phyloP scores from a whole-genome alignment of 1,139 yeast genomes.

The Candida sp. region DNA sequence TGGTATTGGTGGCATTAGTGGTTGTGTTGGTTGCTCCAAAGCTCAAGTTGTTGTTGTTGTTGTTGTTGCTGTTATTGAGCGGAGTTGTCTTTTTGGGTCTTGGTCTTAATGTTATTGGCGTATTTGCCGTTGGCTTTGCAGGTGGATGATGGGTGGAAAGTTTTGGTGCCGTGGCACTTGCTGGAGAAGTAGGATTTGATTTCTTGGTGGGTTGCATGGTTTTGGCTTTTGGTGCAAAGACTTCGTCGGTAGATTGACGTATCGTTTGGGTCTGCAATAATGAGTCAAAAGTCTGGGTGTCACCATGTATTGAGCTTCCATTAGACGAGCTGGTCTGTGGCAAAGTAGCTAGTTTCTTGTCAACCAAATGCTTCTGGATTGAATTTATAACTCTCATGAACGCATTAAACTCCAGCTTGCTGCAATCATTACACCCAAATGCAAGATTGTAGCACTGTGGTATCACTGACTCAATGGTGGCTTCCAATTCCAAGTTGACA shows the following conservation, averaged over 20 bases:
- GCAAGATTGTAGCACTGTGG: conserved; percentile 43
- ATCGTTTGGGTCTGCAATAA: conserved; percentile 39
- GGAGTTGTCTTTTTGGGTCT: conserved; percentile 4
- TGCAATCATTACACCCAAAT: conserved; percentile 48
- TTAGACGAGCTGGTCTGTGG: conserved; percentile 18
- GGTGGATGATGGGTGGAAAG: not conserved
- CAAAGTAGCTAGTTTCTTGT: conserved; percentile 32
- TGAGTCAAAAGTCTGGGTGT: conserved; percentile 27
- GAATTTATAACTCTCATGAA: conserved; percentile 31
- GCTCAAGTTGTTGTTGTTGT: conserved; percentile 16
- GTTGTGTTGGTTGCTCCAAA: conserved; percentile 29
- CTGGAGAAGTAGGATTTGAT: conserved; percentile 2
- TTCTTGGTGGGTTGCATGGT: conserved; percentile 17
- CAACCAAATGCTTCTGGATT: conserved; percentile 32
- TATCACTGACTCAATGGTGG: conserved; percentile 38
- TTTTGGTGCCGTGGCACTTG: not conserved
- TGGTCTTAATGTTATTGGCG: conserved; percentile 4
- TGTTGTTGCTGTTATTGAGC: conserved; percentile 6
- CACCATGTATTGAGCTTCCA: conserved; percentile 7
- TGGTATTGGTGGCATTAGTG: conserved; percentile 17
- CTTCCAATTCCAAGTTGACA: conserved; percentile 39
- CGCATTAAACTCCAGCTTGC: conserved; percentile 35
- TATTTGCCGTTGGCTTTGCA: not conserved
- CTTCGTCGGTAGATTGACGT: conserved; percentile 17
- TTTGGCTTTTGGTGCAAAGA: conserved; percentile 15